Evolutionary conservation across 495 filamentous ascomycete genomes (phyloP).

Genomic region (Penicillium roqueforti): DNA sequence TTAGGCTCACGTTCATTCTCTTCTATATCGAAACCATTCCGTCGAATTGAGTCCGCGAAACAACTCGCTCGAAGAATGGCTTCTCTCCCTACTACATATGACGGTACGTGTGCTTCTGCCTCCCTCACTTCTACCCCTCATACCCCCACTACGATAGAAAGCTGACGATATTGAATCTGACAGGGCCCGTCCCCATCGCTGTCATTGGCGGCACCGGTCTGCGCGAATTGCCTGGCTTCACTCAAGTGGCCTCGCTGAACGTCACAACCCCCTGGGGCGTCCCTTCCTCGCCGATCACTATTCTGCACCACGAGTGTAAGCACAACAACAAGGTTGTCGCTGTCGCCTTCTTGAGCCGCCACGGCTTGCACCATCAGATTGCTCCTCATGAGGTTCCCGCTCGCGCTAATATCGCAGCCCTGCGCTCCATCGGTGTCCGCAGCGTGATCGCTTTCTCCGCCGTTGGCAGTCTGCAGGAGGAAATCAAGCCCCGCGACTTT

Average conservation of each 20-base stretch:
- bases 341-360: slow-evolving; percentile 90
- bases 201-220: slow-evolving; percentile 97
- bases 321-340: slow-evolving; percentile 54
- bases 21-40: slow-evolving; percentile 30
- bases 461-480: slow-evolving; percentile 86
- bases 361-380: slow-evolving; percentile 81
- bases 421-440: slow-evolving; percentile 83
- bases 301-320: slow-evolving; percentile 75
- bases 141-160: slow-evolving; percentile 14
- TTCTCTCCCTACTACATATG: slow-evolving; percentile 52
- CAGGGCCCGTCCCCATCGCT: slow-evolving; percentile 81
- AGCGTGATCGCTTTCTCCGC: slow-evolving; percentile 91
- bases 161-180: slow-evolving; percentile 12
- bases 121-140: slow-evolving; percentile 12
- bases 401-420: slow-evolving; percentile 92
- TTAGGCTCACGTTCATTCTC: slow-evolving; percentile 22
- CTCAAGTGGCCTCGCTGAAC: slow-evolving; percentile 69
- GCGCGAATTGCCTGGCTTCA: slow-evolving; percentile 66
- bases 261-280: slow-evolving; percentile 83
- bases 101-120: slow-evolving; percentile 37
- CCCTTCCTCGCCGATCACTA: slow-evolving; percentile 84
- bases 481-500: slow-evolving; percentile 93
- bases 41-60: slow-evolving; percentile 34
- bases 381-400: slow-evolving; percentile 88
- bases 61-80: slow-evolving; percentile 49